These are phyloP conservation scores for Candida ficus DNA, from an alignment of 805 yeast genomes.

Conservation along the genomic window DNA sequence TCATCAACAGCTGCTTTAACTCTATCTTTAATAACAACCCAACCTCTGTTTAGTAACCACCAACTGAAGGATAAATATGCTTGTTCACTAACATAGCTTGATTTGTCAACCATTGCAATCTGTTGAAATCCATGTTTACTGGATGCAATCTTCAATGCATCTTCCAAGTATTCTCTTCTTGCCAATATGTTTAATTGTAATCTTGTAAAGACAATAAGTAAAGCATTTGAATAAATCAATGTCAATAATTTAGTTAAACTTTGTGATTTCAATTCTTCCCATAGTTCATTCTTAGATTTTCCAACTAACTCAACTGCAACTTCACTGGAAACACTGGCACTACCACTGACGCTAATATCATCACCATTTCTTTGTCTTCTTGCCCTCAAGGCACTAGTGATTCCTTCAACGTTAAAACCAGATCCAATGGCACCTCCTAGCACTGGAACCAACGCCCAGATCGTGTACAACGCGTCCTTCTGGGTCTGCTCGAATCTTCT, in stretches of 20 bases:
- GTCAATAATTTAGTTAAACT: slow-evolving; percentile 72
- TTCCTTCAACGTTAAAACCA: slow-evolving; percentile 63
- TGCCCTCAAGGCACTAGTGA: slow-evolving; percentile 63
- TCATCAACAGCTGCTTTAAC: slow-evolving; percentile 53
- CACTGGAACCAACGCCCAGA: slow-evolving; percentile 77
- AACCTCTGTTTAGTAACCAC: slow-evolving; percentile 91
- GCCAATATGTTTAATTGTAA: slow-evolving; percentile 86
- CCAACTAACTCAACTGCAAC: slow-evolving; percentile 2
- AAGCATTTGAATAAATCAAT: slow-evolving; percentile 59
- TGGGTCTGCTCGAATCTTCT: slow-evolving; percentile 89
- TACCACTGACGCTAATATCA: slow-evolving; percentile 8
- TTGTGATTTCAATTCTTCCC: slow-evolving; percentile 77
- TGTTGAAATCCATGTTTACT: slow-evolving; percentile 29
- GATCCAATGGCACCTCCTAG: slow-evolving; percentile 59
- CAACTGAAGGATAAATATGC: slow-evolving; percentile 83
- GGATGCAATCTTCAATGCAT: slow-evolving; percentile 69
- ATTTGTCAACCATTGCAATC: slow-evolving; percentile 18
- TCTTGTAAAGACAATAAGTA: slow-evolving; percentile 73
- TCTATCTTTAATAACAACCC: slow-evolving; percentile 50
- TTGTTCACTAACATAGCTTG: slow-evolving; percentile 57
- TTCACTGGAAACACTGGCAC: not conserved
- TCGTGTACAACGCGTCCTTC: slow-evolving; percentile 80
- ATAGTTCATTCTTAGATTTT: slow-evolving; percentile 60
- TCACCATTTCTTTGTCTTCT: slow-evolving; percentile 38
- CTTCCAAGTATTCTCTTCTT: slow-evolving; percentile 75